These are phyloP conservation scores for Pseudogymnoascus sp. DNA, from an alignment of 2,329 filamentous ascomycete species.

Conservation along the genomic window DNA sequence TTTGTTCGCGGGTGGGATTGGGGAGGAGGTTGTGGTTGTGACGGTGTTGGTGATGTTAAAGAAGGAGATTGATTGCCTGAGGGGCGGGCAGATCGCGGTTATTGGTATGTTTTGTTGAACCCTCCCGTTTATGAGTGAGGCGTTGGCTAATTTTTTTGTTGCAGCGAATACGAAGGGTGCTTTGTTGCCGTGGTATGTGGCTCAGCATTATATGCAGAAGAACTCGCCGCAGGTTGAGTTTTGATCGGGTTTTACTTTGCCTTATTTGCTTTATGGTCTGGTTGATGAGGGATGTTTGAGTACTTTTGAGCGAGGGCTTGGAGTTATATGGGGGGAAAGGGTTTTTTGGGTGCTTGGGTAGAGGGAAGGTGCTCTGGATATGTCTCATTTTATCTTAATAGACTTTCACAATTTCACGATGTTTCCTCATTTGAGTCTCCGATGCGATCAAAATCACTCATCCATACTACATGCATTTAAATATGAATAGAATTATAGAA, in stretches of 20 bases:
- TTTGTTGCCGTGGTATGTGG: not conserved
- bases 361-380: not conserved
- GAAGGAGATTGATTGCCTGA: slow-evolving; percentile 48
- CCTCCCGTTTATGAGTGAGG: not conserved
- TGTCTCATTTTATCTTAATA: not conserved
- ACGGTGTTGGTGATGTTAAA: slow-evolving; percentile 56
- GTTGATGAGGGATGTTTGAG: not conserved
- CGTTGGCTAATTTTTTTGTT: not conserved
- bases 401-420: not conserved
- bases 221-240: not conserved
- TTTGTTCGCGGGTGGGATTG: slow-evolving; percentile 31
- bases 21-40: slow-evolving; percentile 44
- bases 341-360: not conserved
- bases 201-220: not conserved
- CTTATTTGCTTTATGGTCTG: not conserved
- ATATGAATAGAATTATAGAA: no score
- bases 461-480: no score
- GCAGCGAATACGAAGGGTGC: not conserved
- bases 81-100: not conserved
- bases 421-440: not conserved
- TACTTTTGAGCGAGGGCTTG: not conserved
- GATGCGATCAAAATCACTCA: no score
- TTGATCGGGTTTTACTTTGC: not conserved
- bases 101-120: not conserved
- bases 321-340: not conserved